These are phyloP conservation scores for Leishmania turanica DNA, from an alignment of 208 protist genomes.

Conservation along the genomic window DNA sequence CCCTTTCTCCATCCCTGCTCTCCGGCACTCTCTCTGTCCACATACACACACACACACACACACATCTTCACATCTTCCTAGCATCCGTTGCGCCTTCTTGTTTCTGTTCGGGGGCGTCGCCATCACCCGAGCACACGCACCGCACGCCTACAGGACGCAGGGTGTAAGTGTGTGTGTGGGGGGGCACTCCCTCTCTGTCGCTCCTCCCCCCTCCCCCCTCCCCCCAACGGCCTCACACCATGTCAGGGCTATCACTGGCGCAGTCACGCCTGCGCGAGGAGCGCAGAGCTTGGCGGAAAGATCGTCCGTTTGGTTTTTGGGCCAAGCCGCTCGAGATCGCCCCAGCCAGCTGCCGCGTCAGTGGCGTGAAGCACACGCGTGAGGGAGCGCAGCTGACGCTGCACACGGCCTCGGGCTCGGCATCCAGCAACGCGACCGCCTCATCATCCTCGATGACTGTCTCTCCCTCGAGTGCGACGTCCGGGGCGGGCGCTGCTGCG, in stretches of 20 bases:
- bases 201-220: background rate
- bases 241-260: conserved; percentile 81
- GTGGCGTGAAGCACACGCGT: conserved; percentile 11
- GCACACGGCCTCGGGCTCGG: background rate
- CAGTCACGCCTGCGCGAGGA: conserved; percentile 87
- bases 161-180: too few species aligned
- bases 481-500: background rate
- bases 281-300: conserved; percentile 85
- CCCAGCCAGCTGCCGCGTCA: background rate
- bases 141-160: background rate
- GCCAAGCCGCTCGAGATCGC: conserved; percentile 64
- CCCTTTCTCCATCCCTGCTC: too few species aligned
- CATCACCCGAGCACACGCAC: too few species aligned
- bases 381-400: conserved; percentile 16
- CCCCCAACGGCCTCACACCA: conserved; percentile 8
- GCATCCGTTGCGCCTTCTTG: background rate
- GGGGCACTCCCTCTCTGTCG: background rate
- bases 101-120: too few species aligned
- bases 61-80: background rate
- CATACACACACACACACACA: conserved; percentile 1
- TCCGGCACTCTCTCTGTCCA: background rate
- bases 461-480: background rate
- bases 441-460: conserved; percentile 12
- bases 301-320: conserved; percentile 90
- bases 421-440: conserved; percentile 9